These are phyloP conservation scores for Terfezia claveryi DNA, from an alignment of 495 filamentous ascomycete genomes.

Conservation along the genomic window DNA sequence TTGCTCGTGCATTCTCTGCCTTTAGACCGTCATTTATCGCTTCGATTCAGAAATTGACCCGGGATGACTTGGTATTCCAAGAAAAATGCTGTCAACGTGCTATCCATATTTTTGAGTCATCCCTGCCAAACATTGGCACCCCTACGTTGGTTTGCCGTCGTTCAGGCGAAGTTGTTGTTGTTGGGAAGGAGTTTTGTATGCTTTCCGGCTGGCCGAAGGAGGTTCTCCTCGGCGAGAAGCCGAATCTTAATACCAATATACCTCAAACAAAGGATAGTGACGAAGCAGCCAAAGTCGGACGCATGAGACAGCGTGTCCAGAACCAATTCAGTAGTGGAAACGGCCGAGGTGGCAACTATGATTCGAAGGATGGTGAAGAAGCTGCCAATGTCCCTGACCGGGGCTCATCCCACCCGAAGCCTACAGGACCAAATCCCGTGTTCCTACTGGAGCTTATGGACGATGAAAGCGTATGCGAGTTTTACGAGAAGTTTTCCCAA, in stretches of 20 bases:
- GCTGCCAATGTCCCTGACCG: neutral
- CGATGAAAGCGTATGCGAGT: conserved; percentile 77
- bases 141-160: conserved; percentile 80
- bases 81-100: conserved; percentile 91
- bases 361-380: conserved; percentile 9
- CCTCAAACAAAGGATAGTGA: conserved; percentile 26
- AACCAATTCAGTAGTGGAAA: neutral
- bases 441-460: conserved; percentile 84
- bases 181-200: conserved; percentile 84
- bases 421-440: conserved; percentile 39
- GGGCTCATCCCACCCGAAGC: conserved; percentile 9
- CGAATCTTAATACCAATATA: conserved; percentile 75
- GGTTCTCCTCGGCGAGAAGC: conserved; percentile 64
- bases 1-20: conserved; percentile 66
- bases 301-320: neutral
- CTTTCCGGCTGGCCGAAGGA: conserved; percentile 89
- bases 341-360: neutral
- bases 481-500: conserved; percentile 87
- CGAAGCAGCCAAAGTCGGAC: conserved; percentile 17
- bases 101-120: conserved; percentile 77
- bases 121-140: conserved; percentile 65
- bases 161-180: conserved; percentile 76
- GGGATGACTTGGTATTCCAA: conserved; percentile 84
- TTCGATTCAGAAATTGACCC: conserved; percentile 58
- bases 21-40: conserved; percentile 86